Evolutionary conservation across 2,329 filamentous ascomycete genomes (phyloP).

Genomic region (Aspergillus carbonarius): DNA sequence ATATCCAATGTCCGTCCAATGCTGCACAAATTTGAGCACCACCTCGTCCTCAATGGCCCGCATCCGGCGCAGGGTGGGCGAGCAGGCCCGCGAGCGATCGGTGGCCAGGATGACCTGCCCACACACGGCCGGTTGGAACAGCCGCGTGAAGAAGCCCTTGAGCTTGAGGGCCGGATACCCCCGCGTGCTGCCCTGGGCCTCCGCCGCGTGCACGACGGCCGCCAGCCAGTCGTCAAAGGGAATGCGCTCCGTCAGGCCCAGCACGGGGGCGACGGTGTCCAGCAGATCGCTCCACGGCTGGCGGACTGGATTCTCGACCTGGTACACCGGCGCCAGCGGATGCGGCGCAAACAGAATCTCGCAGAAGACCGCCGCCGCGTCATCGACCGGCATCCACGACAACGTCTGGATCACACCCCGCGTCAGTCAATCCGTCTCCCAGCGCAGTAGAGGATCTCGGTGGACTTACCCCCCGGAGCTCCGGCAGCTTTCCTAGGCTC

Average conservation of each 20-base stretch:
- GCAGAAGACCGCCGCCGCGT: neutral
- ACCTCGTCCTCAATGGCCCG: neutral
- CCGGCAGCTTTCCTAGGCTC: neutral
- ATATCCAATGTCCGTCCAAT: neutral
- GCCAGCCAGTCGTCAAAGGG: neutral
- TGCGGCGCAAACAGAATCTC: neutral
- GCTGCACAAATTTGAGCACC: neutral
- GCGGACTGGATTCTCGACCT: slow-evolving; percentile 9
- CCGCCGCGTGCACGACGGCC: neutral
- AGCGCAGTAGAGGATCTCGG: neutral
- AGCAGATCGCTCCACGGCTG: slow-evolving; percentile 10
- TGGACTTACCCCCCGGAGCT: neutral
- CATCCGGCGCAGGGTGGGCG: neutral
- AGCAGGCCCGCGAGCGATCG: neutral
- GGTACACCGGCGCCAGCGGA: neutral
- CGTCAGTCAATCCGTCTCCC: neutral
- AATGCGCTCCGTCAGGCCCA: neutral
- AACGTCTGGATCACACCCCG: neutral
- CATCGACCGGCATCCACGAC: slow-evolving; percentile 10
- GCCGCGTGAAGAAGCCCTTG: neutral
- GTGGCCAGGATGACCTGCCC: neutral
- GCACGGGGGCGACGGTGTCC: neutral
- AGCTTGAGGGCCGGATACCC: neutral
- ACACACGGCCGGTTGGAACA: neutral
- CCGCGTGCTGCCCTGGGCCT: neutral